These are phyloP conservation scores for Pistacia integerrima DNA, from an alignment of 345 rosid genomes.

Conservation along the genomic window DNA sequence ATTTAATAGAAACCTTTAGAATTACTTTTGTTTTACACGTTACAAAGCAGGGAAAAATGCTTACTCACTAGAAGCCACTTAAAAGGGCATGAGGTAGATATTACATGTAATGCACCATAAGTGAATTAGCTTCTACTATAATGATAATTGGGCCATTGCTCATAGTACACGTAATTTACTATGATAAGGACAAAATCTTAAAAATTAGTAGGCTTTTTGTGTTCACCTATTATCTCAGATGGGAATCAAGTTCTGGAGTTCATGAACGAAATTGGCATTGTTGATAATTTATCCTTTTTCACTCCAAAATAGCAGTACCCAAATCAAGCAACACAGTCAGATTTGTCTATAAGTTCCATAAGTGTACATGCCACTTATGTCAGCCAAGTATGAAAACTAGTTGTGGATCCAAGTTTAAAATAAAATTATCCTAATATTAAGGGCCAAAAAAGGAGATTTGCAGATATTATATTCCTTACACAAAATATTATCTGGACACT, in stretches of 20 bases:
- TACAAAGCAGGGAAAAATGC: neutral
- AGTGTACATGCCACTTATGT: neutral
- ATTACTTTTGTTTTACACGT: too few relatives aligned
- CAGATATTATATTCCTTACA: neutral
- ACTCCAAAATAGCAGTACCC: neutral
- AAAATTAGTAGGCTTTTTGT: too few relatives aligned
- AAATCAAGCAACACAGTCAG: constrained; percentile 1
- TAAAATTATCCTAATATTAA: neutral
- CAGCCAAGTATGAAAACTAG: neutral
- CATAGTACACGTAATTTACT: too few relatives aligned
- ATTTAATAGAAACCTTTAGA: too few relatives aligned
- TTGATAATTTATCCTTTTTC: neutral
- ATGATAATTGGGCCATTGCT: neutral
- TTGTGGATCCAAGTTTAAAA: neutral
- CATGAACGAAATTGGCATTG: neutral
- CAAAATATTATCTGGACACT: neutral
- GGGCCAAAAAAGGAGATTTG: neutral
- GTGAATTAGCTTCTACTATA: neutral
- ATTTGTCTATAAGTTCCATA: neutral
- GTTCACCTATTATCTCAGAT: neutral
- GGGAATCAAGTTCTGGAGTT: constrained; percentile 2
- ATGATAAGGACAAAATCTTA: neutral
- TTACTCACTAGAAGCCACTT: neutral
- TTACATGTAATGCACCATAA: neutral
- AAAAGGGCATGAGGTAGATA: neutral